Conservation (phyloP, 106 monocot species). For the Apostasia ramifera region DNA sequence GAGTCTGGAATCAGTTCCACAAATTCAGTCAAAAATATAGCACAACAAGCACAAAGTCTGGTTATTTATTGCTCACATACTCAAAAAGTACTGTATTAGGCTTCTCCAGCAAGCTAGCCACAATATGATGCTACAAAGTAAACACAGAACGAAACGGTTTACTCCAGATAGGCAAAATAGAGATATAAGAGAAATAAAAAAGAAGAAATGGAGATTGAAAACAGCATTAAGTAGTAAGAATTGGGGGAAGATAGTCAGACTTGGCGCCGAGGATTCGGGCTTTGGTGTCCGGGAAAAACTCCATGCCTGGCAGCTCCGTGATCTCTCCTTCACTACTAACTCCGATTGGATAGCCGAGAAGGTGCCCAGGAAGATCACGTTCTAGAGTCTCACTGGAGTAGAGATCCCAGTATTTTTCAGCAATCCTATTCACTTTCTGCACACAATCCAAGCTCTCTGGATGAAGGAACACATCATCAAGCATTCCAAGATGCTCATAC, state of each 20-base stretch:
- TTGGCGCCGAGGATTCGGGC: conserved; percentile 49
- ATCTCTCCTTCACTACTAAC: conserved; percentile 25
- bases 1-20: too few species aligned
- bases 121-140: too few species aligned
- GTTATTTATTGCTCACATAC: too few species aligned
- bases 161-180: too few species aligned
- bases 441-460: conserved; percentile 42
- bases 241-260: conserved; percentile 50
- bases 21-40: too few species aligned
- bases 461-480: conserved; percentile 32
- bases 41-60: too few species aligned
- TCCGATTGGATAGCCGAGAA: conserved; percentile 43
- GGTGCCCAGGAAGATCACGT: conserved; percentile 46
- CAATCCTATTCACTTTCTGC: conserved; percentile 34
- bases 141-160: too few species aligned
- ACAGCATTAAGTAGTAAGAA: conserved; percentile 43
- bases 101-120: too few species aligned
- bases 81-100: too few species aligned
- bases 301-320: conserved; percentile 22
- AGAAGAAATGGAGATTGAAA: too few species aligned
- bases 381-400: conserved; percentile 22
- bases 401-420: conserved; percentile 32
- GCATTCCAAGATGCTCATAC: conserved; percentile 44
- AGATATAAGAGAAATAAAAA: too few species aligned
- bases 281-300: conserved; percentile 65